phyloP scores from a whole-genome alignment of 2,329 filamentous ascomycete species.

The Botrytis cinerea region DNA sequence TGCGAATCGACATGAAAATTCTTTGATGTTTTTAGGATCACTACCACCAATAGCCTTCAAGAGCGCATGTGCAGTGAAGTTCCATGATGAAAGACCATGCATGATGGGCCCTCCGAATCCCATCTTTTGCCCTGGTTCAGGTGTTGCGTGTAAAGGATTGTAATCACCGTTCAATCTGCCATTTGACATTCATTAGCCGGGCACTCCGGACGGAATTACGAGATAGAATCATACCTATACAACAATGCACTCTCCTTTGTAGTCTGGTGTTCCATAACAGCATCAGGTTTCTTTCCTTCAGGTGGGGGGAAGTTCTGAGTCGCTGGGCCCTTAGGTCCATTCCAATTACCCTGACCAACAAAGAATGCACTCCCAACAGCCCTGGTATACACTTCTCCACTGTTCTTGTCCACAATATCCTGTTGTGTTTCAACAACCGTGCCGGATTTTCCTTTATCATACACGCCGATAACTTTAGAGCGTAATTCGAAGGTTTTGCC shows the following conservation, averaged over 20 bases:
- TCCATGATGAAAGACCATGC: conserved; percentile 88
- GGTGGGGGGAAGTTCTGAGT: conserved; percentile 78
- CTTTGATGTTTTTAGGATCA: conserved; percentile 78
- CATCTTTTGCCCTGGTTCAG: conserved; percentile 84
- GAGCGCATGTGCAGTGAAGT: conserved; percentile 72
- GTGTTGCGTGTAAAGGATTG: conserved; percentile 87
- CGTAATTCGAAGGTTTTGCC: conserved; percentile 65
- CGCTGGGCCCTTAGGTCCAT: conserved; percentile 85
- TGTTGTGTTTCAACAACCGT: conserved; percentile 69
- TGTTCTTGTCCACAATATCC: conserved; percentile 59
- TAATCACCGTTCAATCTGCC: conserved; percentile 84
- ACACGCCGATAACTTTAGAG: conserved; percentile 66
- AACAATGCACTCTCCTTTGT: conserved; percentile 71
- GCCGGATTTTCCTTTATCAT: conserved; percentile 72
- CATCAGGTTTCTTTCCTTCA: conserved; percentile 69
- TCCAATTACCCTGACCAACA: conserved; percentile 75
- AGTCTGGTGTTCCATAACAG: conserved; percentile 69
- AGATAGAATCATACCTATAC: conserved; percentile 55
- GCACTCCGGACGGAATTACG: not conserved
- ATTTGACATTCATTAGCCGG: conserved; percentile 43
- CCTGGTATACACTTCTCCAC: conserved; percentile 61
- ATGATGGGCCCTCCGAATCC: conserved; percentile 88
- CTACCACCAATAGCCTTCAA: conserved; percentile 72
- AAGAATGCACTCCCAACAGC: conserved; percentile 64
- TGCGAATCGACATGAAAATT: conserved; percentile 87